Conservation (phyloP, 2,329 filamentous ascomycete genomes). For the Cucurbitaria berberidis region DNA sequence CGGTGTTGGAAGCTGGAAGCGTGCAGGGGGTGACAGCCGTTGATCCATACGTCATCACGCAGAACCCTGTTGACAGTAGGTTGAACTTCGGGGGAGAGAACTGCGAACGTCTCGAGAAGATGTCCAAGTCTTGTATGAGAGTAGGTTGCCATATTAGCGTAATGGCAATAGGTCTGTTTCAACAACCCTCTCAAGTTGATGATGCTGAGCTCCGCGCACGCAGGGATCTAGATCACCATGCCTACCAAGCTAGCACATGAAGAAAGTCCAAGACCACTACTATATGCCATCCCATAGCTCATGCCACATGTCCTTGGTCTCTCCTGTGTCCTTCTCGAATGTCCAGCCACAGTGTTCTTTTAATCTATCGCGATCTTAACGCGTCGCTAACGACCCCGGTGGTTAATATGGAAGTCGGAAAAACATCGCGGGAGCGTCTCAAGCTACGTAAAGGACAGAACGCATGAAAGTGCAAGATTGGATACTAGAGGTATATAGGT, state of each 20-base stretch:
- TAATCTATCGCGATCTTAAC: neutral
- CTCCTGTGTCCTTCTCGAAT: neutral
- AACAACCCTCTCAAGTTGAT: neutral
- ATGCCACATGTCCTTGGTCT: neutral
- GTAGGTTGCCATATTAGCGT: neutral
- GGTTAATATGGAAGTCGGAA: constrained; percentile 1
- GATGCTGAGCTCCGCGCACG: neutral
- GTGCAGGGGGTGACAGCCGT: constrained; percentile 13
- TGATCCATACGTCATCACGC: constrained; percentile 14
- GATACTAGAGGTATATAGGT: neutral
- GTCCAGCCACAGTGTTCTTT: constrained; percentile 10
- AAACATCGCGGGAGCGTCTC: neutral
- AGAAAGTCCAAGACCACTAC: neutral
- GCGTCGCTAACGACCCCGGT: constrained; percentile 1
- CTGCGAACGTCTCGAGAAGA: neutral
- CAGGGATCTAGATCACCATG: neutral
- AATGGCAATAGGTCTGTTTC: neutral
- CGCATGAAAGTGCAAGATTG: neutral
- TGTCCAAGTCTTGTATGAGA: neutral
- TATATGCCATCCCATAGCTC: neutral
- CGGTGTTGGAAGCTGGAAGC: neutral
- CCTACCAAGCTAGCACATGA: neutral
- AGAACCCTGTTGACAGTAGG: neutral
- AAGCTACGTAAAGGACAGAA: neutral
- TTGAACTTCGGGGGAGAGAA: neutral